Evolutionary conservation across 805 yeast species (phyloP).

Genomic region (Spathaspora passalidarum): DNA sequence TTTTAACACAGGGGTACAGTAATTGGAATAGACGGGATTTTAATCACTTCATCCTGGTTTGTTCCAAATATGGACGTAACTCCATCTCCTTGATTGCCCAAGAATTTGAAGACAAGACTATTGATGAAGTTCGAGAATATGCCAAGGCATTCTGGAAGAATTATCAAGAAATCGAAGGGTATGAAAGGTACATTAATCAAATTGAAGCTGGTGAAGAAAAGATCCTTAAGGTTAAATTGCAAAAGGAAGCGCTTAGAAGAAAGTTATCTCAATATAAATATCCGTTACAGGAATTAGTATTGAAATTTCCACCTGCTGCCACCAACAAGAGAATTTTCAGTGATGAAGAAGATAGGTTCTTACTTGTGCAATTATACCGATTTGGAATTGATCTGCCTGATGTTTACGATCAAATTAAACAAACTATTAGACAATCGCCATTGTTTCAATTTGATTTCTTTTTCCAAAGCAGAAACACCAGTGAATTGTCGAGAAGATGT

Average conservation of each 20-base stretch:
- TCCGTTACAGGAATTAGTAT: conserved; percentile 75
- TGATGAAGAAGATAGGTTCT: conserved; percentile 88
- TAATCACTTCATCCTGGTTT: conserved; percentile 68
- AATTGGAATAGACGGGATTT: conserved; percentile 90
- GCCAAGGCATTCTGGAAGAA: conserved; percentile 79
- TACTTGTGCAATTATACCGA: conserved; percentile 74
- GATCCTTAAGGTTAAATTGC: conserved; percentile 58
- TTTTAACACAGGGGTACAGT: conserved; percentile 64
- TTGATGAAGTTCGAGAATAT: conserved; percentile 76
- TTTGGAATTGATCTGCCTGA: conserved; percentile 79
- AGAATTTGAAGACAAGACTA: conserved; percentile 79
- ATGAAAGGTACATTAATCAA: conserved; percentile 75
- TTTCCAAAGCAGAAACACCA: conserved; percentile 72
- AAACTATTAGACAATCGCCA: conserved; percentile 69
- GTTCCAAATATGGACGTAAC: conserved; percentile 80
- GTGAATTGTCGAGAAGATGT: conserved; percentile 80
- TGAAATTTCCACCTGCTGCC: conserved; percentile 71
- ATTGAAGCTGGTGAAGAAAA: conserved; percentile 90
- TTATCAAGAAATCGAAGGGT: conserved; percentile 79
- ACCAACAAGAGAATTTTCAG: conserved; percentile 63
- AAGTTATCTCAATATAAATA: conserved; percentile 67
- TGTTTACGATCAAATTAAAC: conserved; percentile 74
- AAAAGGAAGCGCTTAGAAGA: conserved; percentile 74
- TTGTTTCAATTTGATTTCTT: conserved; percentile 86
- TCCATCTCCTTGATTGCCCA: conserved; percentile 65